phyloP scores from a whole-genome alignment of 108 stramenopile genomes.

The Pseudonitzschia delicatissima region DNA sequence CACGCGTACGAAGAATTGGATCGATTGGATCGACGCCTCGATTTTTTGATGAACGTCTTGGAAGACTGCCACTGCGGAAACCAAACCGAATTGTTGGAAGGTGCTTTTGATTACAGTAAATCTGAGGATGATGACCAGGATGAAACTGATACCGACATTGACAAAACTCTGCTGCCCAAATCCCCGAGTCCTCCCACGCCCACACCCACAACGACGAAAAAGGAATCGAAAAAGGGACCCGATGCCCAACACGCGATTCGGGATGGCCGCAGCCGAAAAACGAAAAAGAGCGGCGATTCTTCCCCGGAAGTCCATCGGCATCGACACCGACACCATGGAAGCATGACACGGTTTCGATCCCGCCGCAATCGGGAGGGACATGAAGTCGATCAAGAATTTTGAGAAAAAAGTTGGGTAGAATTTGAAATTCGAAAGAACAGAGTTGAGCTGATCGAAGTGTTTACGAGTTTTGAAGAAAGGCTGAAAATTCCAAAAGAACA shows the following conservation, averaged over 20 bases:
- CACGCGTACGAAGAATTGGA: slow-evolving; percentile 4
- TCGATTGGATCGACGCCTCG: neutral
- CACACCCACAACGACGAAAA: neutral
- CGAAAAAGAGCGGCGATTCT: too few species aligned
- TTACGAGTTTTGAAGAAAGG: too few species aligned
- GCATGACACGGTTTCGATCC: too few species aligned
- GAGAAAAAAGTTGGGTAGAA: too few species aligned
- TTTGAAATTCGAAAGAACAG: too few species aligned
- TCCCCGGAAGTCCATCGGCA: too few species aligned
- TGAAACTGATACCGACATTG: neutral
- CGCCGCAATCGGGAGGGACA: neutral
- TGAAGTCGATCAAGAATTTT: neutral
- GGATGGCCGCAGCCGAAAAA: neutral
- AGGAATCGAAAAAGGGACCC: neutral
- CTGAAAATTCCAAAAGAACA: too few species aligned
- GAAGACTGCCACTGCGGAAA: slow-evolving; percentile 14
- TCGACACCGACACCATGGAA: neutral
- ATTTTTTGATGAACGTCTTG: neutral
- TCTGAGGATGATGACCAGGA: neutral
- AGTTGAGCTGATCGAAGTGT: too few species aligned
- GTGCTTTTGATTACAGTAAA: too few species aligned
- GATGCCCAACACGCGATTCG: neutral
- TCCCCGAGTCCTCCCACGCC: neutral
- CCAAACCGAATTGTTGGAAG: slow-evolving; percentile 5
- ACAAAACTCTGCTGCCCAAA: neutral